These are phyloP conservation scores for Gossypium schwendimanii DNA, from an alignment of 441 rosid genomes.

Conservation along the genomic window DNA sequence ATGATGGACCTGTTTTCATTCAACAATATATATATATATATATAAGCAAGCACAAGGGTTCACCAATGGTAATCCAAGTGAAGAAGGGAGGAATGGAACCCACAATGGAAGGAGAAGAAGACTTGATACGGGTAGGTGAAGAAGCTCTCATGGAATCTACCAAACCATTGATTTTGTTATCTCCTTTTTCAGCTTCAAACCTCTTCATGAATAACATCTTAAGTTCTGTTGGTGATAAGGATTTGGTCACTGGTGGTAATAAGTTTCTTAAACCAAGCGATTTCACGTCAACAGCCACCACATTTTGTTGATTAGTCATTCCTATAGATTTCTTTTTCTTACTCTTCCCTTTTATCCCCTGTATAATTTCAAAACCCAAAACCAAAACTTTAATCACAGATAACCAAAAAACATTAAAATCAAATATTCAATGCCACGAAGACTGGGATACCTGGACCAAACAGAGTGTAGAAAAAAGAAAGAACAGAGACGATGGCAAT, in stretches of 20 bases:
- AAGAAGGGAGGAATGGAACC: conserved; percentile 7
- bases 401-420: neutral
- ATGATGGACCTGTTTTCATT: conserved; percentile 34
- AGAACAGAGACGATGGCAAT: conserved; percentile 8
- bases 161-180: conserved; percentile 31
- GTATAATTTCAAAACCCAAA: neutral
- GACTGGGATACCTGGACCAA: neutral
- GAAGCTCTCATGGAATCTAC: conserved; percentile 63
- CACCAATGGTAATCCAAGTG: neutral
- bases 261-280: conserved; percentile 24
- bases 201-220: conserved; percentile 24
- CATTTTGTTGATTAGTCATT: conserved; percentile 53
- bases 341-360: neutral
- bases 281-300: conserved; percentile 30
- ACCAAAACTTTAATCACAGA: neutral
- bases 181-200: conserved; percentile 24
- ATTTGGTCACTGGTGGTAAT: conserved; percentile 15
- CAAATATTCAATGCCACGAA: neutral
- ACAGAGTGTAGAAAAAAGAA: conserved; percentile 1
- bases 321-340: neutral
- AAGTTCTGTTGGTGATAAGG: neutral
- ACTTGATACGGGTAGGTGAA: conserved; percentile 47
- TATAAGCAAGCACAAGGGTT: neutral
- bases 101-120: conserved; percentile 34
- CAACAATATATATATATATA: neutral